A percentile compares a stretch with the other conserved stretches of the same genome.
Conservation (phyloP, 2,329 filamentous ascomycete species). For the Colletotrichum coccodes region DNA sequence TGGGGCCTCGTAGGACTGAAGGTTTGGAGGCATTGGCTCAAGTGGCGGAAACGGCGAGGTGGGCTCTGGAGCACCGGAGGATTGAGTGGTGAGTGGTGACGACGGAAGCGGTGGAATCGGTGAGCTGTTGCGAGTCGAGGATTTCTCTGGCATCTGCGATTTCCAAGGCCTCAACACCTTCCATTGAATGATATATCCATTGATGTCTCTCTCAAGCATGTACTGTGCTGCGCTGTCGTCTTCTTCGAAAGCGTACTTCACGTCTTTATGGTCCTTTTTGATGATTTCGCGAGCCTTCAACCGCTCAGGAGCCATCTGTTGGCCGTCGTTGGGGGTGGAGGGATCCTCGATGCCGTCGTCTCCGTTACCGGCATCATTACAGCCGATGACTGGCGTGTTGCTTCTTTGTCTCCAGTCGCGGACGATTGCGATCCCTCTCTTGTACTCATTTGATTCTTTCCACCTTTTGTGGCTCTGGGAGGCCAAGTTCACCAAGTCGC, state of each 20-base stretch:
- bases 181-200: constrained; percentile 13
- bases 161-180: not conserved
- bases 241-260: not conserved
- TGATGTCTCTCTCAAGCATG: constrained; percentile 4
- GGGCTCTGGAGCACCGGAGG: not conserved
- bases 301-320: not conserved
- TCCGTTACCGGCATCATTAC: not conserved
- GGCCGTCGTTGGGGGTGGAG: not conserved
- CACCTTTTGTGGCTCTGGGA: not conserved
- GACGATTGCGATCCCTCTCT: not conserved
- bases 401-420: not conserved
- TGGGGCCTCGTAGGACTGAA: too few species aligned
- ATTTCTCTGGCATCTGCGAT: not conserved
- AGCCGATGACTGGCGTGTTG: not conserved
- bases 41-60: too few species aligned
- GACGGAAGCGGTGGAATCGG: too few species aligned
- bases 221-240: not conserved
- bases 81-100: not conserved
- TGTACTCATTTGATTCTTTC: not conserved
- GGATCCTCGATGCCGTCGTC: not conserved
- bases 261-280: not conserved
- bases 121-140: too few species aligned
- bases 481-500: not conserved
- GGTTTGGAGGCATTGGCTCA: too few species aligned
- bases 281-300: not conserved